Evolutionary conservation across 2,329 filamentous ascomycete species (phyloP).

Genomic region (Alternaria sp.): DNA sequence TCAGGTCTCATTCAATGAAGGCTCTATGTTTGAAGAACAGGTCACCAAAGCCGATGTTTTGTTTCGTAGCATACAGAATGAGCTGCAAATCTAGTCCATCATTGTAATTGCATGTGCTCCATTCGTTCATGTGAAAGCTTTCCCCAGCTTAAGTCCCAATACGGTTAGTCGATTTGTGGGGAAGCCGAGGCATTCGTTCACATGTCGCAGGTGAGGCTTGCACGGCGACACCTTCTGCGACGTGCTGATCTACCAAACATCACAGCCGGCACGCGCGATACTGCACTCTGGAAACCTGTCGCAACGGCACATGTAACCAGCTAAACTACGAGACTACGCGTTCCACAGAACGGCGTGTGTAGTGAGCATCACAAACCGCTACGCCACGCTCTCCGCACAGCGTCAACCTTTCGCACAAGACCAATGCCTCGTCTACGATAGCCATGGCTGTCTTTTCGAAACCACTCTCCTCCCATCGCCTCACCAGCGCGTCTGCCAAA

Average conservation of each 20-base stretch:
- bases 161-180: constrained; percentile 21
- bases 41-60: not conserved
- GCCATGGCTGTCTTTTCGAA: constrained; percentile 52
- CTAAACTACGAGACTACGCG: not conserved
- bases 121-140: constrained; percentile 13
- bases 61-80: not conserved
- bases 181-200: constrained; percentile 32
- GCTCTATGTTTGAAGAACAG: not conserved
- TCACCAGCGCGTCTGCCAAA: constrained; percentile 44
- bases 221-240: constrained; percentile 13
- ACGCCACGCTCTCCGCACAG: constrained; percentile 5
- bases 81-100: not conserved
- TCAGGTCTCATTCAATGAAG: not conserved
- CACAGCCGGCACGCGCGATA: constrained; percentile 9
- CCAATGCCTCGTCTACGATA: constrained; percentile 32
- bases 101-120: not conserved
- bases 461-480: constrained; percentile 38
- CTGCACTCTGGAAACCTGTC: not conserved
- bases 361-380: not conserved
- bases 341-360: not conserved
- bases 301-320: not conserved
- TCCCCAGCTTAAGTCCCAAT: constrained; percentile 10
- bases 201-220: constrained; percentile 24
- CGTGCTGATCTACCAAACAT: constrained; percentile 10
- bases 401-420: not conserved